These are phyloP conservation scores for Xylaria intraflava DNA, from an alignment of 495 filamentous ascomycete genomes.

Conservation along the genomic window DNA sequence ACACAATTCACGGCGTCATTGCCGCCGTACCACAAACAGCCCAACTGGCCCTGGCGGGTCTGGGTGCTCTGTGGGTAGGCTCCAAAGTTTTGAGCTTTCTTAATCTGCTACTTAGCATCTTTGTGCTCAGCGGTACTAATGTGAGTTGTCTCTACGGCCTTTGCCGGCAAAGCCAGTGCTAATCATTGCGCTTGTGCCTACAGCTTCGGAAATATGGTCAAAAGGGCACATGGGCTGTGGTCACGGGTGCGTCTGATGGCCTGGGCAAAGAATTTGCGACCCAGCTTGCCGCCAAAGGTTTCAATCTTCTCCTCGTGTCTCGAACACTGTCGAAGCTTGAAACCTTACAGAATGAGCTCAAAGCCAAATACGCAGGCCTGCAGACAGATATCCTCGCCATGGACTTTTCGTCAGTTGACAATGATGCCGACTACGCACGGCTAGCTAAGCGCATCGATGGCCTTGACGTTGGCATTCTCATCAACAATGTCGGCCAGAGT, in stretches of 20 bases:
- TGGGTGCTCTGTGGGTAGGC: conserved; percentile 55
- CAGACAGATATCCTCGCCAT: conserved; percentile 73
- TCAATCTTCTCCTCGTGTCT: conserved; percentile 88
- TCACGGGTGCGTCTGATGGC: conserved; percentile 95
- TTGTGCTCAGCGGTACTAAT: conserved; percentile 60
- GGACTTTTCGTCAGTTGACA: conserved; percentile 73
- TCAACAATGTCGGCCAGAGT: conserved; percentile 96
- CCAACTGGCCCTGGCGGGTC: conserved; percentile 36
- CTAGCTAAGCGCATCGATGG: conserved; percentile 59
- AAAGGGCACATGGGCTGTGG: conserved; percentile 87
- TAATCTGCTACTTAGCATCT: conserved; percentile 63
- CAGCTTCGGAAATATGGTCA: conserved; percentile 87
- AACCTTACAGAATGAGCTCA: conserved; percentile 66
- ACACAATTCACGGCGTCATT: conserved; percentile 29
- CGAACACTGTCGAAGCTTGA: conserved; percentile 87
- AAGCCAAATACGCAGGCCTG: conserved; percentile 55
- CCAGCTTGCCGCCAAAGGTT: conserved; percentile 84
- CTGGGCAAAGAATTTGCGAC: conserved; percentile 94
- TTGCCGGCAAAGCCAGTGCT: too few species aligned
- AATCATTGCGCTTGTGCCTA: not conserved
- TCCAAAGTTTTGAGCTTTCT: conserved; percentile 54
- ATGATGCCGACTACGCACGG: conserved; percentile 66
- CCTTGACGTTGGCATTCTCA: conserved; percentile 76
- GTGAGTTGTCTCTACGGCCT: conserved; percentile 36
- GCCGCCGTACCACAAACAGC: conserved; percentile 29